Evolutionary conservation across 305 asterid genomes (phyloP).

Genomic region (Fraxinus xanthoxyloides): DNA sequence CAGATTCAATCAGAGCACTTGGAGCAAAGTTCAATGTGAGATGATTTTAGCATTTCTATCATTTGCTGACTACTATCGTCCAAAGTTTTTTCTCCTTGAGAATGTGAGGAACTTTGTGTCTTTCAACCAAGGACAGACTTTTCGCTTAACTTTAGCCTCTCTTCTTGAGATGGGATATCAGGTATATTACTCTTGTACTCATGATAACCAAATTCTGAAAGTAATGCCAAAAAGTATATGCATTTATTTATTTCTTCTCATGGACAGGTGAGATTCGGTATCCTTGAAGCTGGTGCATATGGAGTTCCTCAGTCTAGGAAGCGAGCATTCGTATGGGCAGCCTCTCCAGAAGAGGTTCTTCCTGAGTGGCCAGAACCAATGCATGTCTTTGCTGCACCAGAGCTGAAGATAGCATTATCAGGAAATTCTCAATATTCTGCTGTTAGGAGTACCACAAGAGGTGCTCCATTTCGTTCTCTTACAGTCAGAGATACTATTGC

Average conservation of each 20-base stretch:
- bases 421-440: conserved; percentile 66
- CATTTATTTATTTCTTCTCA: background rate
- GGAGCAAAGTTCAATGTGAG: conserved; percentile 61
- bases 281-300: conserved; percentile 97
- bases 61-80: conserved; percentile 51
- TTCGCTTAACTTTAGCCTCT: conserved; percentile 46
- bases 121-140: conserved; percentile 52
- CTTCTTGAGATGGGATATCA: conserved; percentile 60
- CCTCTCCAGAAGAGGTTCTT: conserved; percentile 84
- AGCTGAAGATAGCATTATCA: conserved; percentile 64
- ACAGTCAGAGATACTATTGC: conserved; percentile 95
- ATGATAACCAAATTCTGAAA: background rate
- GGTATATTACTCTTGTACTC: conserved; percentile 21
- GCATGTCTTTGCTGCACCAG: conserved; percentile 90
- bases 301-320: conserved; percentile 97
- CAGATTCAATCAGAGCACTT: conserved; percentile 46
- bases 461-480: conserved; percentile 91
- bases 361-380: conserved; percentile 99
- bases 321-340: conserved; percentile 99
- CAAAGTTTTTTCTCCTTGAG: conserved; percentile 48
- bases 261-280: conserved; percentile 71
- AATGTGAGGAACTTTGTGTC: conserved; percentile 54
- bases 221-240: background rate
- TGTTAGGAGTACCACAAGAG: conserved; percentile 75
- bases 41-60: conserved; percentile 53